Conservation (phyloP, 768 basidiomycete species). For the Rhizopogon rudus region DNA sequence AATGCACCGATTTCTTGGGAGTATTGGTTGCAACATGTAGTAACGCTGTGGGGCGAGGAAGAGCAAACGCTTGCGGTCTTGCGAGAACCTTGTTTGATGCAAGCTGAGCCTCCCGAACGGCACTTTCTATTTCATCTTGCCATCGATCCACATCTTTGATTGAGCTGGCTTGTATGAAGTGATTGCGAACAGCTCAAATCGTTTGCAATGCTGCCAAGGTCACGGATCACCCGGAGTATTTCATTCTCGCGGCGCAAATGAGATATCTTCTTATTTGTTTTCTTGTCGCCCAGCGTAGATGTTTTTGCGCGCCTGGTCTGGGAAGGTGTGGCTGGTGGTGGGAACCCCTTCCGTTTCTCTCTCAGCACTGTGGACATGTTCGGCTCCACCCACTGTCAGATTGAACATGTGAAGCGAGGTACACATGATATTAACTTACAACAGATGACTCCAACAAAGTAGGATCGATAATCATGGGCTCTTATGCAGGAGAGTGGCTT, state of each 20-base stretch:
- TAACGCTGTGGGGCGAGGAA: conserved; percentile 13
- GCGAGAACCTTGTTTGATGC: conserved; percentile 41
- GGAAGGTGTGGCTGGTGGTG: conserved; percentile 5
- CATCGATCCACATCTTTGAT: conserved; percentile 48
- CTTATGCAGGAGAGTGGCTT: not conserved
- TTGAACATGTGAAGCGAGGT: not conserved
- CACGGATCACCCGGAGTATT: conserved; percentile 59
- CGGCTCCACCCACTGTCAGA: not conserved
- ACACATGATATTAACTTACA: not conserved
- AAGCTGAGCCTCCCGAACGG: conserved; percentile 51
- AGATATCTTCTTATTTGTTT: conserved; percentile 62
- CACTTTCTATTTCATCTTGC: conserved; percentile 55
- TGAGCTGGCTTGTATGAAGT: conserved; percentile 56
- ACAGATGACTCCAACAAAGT: not conserved
- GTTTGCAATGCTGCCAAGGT: conserved; percentile 62
- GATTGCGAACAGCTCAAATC: conserved; percentile 47
- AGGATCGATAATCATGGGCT: not conserved
- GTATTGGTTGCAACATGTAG: conserved; percentile 38
- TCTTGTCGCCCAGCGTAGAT: conserved; percentile 6
- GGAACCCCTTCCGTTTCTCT: conserved; percentile 12
- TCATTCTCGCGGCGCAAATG: conserved; percentile 80
- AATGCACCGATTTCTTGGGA: conserved; percentile 47
- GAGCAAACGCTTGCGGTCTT: conserved; percentile 19
- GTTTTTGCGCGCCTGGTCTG: conserved; percentile 16
- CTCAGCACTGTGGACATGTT: not conserved